These are phyloP conservation scores for Periconia macrospinosa DNA, from an alignment of 2,329 filamentous ascomycete species.

Conservation along the genomic window DNA sequence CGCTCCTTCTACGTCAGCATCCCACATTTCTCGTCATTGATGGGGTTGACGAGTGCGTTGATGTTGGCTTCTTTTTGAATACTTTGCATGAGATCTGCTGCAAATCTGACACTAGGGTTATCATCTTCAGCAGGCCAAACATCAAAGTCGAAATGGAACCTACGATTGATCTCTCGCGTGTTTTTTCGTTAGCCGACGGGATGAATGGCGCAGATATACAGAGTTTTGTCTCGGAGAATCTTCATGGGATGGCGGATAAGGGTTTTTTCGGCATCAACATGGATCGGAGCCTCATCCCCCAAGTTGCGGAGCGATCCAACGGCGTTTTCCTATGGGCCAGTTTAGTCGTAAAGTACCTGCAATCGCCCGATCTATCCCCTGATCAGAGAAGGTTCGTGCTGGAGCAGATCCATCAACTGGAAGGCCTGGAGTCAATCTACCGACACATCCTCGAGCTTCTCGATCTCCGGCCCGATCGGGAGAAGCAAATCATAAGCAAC, in stretches of 20 bases:
- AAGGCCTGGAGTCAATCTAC: conserved; percentile 26
- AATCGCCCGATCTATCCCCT: conserved; percentile 26
- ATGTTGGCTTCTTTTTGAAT: conserved; percentile 20
- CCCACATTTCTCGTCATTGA: conserved; percentile 35
- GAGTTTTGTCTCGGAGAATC: conserved; percentile 15
- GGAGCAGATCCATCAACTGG: conserved; percentile 16
- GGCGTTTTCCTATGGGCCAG: conserved; percentile 35
- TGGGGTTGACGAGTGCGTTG: conserved; percentile 30
- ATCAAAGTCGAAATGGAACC: conserved; percentile 30
- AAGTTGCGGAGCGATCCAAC: conserved; percentile 19
- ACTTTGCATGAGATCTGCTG: conserved; percentile 25
- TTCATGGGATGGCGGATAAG: conserved; percentile 29
- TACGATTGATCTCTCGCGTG: conserved; percentile 27
- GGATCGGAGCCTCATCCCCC: conserved; percentile 22
- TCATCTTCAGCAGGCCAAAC: conserved; percentile 29
- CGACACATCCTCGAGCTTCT: conserved; percentile 22
- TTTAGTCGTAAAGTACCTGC: conserved; percentile 25
- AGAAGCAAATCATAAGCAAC: conserved; percentile 25
- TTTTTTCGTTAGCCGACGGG: conserved; percentile 18
- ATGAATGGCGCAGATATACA: conserved; percentile 24
- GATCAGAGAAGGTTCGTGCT: conserved; percentile 24
- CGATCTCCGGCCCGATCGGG: conserved; percentile 13
- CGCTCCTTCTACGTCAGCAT: conserved; percentile 31
- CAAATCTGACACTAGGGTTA: conserved; percentile 23
- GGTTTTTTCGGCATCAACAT: conserved; percentile 33